Conservation (phyloP, 1,139 yeast genomes). For the Sugiyamaella xylanicola region DNA sequence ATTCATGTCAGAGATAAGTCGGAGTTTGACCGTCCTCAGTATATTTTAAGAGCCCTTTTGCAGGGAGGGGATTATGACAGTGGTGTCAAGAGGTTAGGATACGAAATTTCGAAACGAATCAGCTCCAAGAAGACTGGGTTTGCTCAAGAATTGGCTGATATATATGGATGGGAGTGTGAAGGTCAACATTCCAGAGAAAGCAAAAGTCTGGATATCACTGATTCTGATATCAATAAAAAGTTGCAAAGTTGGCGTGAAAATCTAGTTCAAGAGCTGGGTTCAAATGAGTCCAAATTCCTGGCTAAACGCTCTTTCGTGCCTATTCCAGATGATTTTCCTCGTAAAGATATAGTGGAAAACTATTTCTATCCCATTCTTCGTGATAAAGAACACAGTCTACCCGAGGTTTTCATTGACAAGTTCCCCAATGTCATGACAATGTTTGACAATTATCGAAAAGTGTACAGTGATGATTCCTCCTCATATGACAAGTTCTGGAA, state of each 20-base stretch:
- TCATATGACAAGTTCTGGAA: constrained; percentile 14
- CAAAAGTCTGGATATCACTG: not conserved
- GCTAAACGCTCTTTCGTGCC: constrained; percentile 22
- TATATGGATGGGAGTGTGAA: constrained; percentile 4
- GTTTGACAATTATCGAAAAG: constrained; percentile 9
- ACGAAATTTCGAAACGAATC: constrained; percentile 34
- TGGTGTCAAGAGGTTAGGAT: constrained; percentile 40
- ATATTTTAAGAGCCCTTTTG: constrained; percentile 39
- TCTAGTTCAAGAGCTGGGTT: constrained; percentile 30
- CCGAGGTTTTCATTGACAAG: not conserved
- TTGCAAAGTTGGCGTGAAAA: constrained; percentile 28
- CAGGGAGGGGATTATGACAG: constrained; percentile 44
- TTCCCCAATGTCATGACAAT: constrained; percentile 9
- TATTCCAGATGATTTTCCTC: constrained; percentile 31
- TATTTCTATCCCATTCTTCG: constrained; percentile 28
- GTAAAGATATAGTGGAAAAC: constrained; percentile 21
- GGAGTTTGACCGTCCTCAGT: constrained; percentile 25
- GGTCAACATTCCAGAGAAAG: not conserved
- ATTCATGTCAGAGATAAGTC: constrained; percentile 16
- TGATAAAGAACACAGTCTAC: not conserved
- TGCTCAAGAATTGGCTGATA: constrained; percentile 26
- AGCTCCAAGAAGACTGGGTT: constrained; percentile 35
- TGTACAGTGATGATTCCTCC: not conserved
- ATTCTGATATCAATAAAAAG: constrained; percentile 18
- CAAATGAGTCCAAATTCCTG: constrained; percentile 32